Conservation (phyloP, 1,284 basidiomycete genomes). For the Cutaneotrichosporon cutaneum region DNA sequence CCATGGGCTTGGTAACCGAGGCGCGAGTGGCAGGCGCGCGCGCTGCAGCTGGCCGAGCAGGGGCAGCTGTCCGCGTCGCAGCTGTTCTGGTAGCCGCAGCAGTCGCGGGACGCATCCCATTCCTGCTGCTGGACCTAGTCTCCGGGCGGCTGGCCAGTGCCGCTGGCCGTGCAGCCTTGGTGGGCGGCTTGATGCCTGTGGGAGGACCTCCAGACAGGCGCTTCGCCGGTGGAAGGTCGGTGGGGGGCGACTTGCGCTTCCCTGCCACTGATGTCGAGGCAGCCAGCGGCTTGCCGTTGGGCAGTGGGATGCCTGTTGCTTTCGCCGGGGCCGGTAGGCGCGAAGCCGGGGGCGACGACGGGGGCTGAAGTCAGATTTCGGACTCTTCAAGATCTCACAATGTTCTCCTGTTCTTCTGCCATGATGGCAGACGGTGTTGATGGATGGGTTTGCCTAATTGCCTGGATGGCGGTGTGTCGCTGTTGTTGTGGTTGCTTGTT, state of each 20-base stretch:
- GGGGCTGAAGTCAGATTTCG: slow-evolving; percentile 16
- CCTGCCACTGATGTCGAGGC: not conserved
- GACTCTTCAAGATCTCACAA: slow-evolving; percentile 21
- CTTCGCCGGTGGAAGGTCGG: slow-evolving; percentile 31
- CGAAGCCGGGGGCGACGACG: slow-evolving; percentile 35
- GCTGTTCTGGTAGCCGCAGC: not conserved
- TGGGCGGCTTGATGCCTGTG: not conserved
- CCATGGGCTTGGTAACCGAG: not conserved
- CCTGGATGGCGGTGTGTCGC: not conserved
- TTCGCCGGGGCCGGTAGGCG: slow-evolving; percentile 26
- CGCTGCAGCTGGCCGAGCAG: not conserved
- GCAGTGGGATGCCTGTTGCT: slow-evolving; percentile 17
- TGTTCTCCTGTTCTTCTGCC: slow-evolving; percentile 42
- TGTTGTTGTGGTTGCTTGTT: slow-evolving; percentile 18
- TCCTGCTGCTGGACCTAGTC: not conserved
- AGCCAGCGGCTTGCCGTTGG: not conserved
- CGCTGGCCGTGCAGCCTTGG: not conserved
- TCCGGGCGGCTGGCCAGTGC: not conserved
- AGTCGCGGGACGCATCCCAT: not conserved
- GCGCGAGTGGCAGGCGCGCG: not conserved
- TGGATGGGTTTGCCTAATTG: slow-evolving; percentile 10
- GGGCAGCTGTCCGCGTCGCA: not conserved
- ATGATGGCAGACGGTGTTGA: slow-evolving; percentile 23
- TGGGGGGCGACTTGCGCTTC: slow-evolving; percentile 42
- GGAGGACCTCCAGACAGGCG: slow-evolving; percentile 25